These are phyloP conservation scores for Macaranga tanarius DNA, from an alignment of 441 rosid species.

Conservation along the genomic window DNA sequence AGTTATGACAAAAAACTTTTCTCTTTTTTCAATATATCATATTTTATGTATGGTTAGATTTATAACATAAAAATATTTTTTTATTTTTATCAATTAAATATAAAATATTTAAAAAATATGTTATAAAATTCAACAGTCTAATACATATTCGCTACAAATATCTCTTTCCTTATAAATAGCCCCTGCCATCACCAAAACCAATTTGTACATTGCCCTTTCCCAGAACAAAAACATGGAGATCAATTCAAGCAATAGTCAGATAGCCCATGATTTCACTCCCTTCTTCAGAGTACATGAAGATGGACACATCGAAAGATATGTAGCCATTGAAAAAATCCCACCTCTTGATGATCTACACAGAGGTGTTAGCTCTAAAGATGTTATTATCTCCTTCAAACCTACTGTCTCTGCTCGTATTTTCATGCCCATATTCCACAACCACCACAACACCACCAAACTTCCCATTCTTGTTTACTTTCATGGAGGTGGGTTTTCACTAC, in stretches of 20 bases:
- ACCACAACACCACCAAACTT: too few species aligned
- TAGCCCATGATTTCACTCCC: slow-evolving; percentile 7
- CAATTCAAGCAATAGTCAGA: background rate
- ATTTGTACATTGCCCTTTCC: too few species aligned
- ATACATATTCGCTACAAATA: too few species aligned
- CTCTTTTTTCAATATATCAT: too few species aligned
- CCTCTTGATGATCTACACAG: slow-evolving; percentile 21
- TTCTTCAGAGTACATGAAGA: slow-evolving; percentile 20
- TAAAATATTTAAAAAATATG: too few species aligned
- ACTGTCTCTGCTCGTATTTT: slow-evolving; percentile 21
- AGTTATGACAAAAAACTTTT: too few species aligned
- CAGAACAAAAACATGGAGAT: background rate
- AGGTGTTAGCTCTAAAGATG: slow-evolving; percentile 30
- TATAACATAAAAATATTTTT: too few species aligned
- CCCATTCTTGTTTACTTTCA: slow-evolving; percentile 6
- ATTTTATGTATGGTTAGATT: too few species aligned
- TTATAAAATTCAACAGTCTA: too few species aligned
- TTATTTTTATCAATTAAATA: too few species aligned
- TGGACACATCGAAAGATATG: slow-evolving; percentile 26
- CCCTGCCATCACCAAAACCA: too few species aligned
- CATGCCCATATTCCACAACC: slow-evolving; percentile 16
- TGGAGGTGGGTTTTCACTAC: slow-evolving; percentile 32
- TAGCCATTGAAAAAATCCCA: slow-evolving; percentile 10
- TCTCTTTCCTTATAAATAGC: too few species aligned
- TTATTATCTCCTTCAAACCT: slow-evolving; percentile 9